A percentile compares a stretch with the other conserved stretches of the same genome.
Evolutionary conservation across 805 yeast genomes (phyloP).

Genomic region (Yarrowia alimentaria): DNA sequence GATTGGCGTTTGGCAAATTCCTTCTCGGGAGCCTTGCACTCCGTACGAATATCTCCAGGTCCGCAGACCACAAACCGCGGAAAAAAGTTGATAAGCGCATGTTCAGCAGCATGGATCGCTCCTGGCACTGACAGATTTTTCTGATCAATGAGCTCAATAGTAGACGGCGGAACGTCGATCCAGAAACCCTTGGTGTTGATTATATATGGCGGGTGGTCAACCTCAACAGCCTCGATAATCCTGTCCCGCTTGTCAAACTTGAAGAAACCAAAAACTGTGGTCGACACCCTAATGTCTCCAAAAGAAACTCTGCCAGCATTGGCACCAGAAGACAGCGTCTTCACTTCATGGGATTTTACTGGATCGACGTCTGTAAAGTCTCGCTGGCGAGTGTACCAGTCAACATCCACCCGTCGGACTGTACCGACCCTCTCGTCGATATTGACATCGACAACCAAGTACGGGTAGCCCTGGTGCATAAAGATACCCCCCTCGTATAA

Average conservation of each 20-base stretch:
- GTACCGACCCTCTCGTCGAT: constrained; percentile 76
- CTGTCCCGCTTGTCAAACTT: constrained; percentile 73
- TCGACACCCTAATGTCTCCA: constrained; percentile 72
- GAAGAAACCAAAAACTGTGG: constrained; percentile 87
- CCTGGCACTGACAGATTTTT: constrained; percentile 75
- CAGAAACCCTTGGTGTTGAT: constrained; percentile 78
- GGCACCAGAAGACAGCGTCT: constrained; percentile 7
- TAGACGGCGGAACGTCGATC: constrained; percentile 78
- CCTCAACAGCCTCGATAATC: constrained; percentile 91
- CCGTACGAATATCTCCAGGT: constrained; percentile 70
- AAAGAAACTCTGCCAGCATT: constrained; percentile 45
- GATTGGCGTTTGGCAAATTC: constrained; percentile 82
- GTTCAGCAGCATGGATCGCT: constrained; percentile 96
- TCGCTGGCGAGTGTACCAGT: constrained; percentile 89
- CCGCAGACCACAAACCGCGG: constrained; percentile 74
- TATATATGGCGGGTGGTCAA: constrained; percentile 78
- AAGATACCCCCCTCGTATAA: constrained; percentile 90
- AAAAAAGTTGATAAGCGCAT: constrained; percentile 74
- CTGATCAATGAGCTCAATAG: constrained; percentile 54
- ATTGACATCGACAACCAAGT: constrained; percentile 79
- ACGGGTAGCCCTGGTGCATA: constrained; percentile 90
- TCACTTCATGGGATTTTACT: constrained; percentile 37
- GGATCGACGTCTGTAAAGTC: constrained; percentile 96
- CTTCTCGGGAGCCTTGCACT: constrained; percentile 96
- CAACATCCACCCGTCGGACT: constrained; percentile 85